Percentiles rank a stretch among this genome's conserved stretches.
phyloP scores from a whole-genome alignment of 169 alveolate genomes.

The Babesia gibsoni region DNA sequence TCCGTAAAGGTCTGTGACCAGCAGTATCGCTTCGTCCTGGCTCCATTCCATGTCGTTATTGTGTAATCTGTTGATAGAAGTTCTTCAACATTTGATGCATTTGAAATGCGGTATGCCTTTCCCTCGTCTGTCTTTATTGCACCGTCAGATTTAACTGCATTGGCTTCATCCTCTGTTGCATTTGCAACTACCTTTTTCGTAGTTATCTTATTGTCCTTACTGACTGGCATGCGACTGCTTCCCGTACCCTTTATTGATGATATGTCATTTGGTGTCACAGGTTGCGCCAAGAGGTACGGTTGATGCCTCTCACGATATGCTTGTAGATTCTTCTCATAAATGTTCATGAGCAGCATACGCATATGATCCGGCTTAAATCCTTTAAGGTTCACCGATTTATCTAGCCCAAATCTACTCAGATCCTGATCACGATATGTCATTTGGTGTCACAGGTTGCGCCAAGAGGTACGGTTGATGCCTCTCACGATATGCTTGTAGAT shows the following conservation, averaged over 20 bases:
- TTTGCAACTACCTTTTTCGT: too few relatives aligned
- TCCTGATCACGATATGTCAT: not conserved
- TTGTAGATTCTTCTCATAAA: conserved; percentile 27
- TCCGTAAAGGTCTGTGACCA: conserved; percentile 75
- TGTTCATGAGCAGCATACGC: conserved; percentile 13
- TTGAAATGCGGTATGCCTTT: too few relatives aligned
- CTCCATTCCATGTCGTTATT: conserved; percentile 70
- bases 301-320: conserved; percentile 31
- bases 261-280: not conserved
- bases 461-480: conserved; percentile 56
- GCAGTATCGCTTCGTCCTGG: conserved; percentile 63
- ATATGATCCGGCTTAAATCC: conserved; percentile 50
- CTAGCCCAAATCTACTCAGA: conserved; percentile 13
- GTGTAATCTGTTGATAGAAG: conserved; percentile 17
- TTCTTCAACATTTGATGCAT: not conserved
- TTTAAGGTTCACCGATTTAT: conserved; percentile 39
- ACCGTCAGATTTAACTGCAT: too few relatives aligned
- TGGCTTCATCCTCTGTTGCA: too few relatives aligned
- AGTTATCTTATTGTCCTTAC: too few relatives aligned
- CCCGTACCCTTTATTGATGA: not conserved
- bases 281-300: conserved; percentile 37
- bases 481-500: conserved; percentile 21
- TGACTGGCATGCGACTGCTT: too few relatives aligned
- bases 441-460: not conserved
- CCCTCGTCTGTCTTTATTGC: too few relatives aligned